phyloP scores from a whole-genome alignment of 1,139 yeast species.

The Yamadazyma siamensis region DNA sequence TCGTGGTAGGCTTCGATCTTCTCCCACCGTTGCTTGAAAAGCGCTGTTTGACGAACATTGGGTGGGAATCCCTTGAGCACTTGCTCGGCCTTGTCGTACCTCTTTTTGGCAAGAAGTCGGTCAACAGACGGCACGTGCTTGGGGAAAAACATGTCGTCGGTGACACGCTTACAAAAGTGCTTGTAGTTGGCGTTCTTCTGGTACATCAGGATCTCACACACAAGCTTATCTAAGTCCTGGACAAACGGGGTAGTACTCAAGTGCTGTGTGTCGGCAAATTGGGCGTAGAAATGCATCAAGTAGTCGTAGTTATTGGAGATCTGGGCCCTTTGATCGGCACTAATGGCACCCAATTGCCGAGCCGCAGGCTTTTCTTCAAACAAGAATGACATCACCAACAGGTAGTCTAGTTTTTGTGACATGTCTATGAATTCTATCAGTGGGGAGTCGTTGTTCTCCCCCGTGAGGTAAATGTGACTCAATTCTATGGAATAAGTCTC shows the following conservation, averaged over 20 bases:
- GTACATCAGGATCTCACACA: slow-evolving; percentile 47
- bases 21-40: slow-evolving; percentile 29
- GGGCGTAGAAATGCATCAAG: slow-evolving; percentile 21
- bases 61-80: slow-evolving; percentile 27
- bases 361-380: slow-evolving; percentile 30
- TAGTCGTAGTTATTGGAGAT: slow-evolving; percentile 34
- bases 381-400: slow-evolving; percentile 20
- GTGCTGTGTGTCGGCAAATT: slow-evolving; percentile 13
- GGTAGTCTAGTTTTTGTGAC: slow-evolving; percentile 25
- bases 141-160: slow-evolving; percentile 38
- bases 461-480: slow-evolving; percentile 32
- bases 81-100: slow-evolving; percentile 41
- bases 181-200: slow-evolving; percentile 25
- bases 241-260: slow-evolving; percentile 16
- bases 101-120: slow-evolving; percentile 34
- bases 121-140: slow-evolving; percentile 46
- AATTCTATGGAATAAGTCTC: slow-evolving; percentile 42
- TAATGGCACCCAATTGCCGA: slow-evolving; percentile 24
- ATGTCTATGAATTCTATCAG: slow-evolving; percentile 16
- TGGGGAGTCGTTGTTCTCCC: slow-evolving; percentile 8
- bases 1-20: slow-evolving; percentile 20
- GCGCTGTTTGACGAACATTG: slow-evolving; percentile 37
- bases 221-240: slow-evolving; percentile 33
- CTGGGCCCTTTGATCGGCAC: no score
- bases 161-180: slow-evolving; percentile 35